These are phyloP conservation scores for Caryopteris hybrid DNA, from an alignment of 305 asterid genomes.

Conservation along the genomic window DNA sequence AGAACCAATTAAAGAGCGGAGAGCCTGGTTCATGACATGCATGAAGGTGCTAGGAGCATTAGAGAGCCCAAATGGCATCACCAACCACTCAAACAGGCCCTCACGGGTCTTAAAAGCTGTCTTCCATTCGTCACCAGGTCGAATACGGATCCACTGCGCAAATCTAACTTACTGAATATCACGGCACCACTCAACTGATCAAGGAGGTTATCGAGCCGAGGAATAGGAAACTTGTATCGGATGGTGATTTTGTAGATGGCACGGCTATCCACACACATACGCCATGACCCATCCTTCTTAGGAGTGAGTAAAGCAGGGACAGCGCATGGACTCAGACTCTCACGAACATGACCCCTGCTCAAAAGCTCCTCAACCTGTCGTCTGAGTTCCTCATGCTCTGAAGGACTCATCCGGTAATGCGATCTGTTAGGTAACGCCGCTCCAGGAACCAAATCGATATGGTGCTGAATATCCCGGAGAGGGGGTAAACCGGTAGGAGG, in stretches of 20 bases:
- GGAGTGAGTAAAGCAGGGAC: background rate
- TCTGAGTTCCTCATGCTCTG: background rate
- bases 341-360: background rate
- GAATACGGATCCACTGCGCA: background rate
- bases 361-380: background rate
- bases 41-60: no score
- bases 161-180: background rate
- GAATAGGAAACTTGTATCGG: background rate
- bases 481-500: background rate
- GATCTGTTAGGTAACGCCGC: background rate
- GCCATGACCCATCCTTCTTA: background rate
- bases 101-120: background rate
- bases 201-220: background rate
- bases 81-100: background rate
- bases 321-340: background rate
- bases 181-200: background rate
- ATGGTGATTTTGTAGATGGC: constrained; percentile 10
- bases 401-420: background rate
- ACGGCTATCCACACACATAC: constrained; percentile 13
- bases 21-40: no score
- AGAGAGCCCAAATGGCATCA: no score
- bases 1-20: no score
- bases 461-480: background rate
- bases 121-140: background rate
- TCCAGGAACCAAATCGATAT: background rate